These are phyloP conservation scores for Parsonsia alboflavescens DNA, from an alignment of 257 asterid species.

Conservation along the genomic window DNA sequence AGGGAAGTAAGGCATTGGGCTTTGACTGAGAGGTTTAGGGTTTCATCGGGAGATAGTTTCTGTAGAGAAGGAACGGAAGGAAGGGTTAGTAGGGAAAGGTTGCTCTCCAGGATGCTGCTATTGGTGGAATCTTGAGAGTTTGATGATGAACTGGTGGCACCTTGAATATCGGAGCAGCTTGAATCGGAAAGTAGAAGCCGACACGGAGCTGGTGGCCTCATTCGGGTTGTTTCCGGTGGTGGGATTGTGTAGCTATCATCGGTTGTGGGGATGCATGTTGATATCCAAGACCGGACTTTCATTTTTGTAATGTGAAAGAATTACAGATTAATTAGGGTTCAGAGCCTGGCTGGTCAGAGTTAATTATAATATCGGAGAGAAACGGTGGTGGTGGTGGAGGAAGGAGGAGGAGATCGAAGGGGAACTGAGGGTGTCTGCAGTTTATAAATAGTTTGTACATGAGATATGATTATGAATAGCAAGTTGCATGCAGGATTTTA, in stretches of 20 bases:
- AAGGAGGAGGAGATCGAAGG: not conserved
- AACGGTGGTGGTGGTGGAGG: not conserved
- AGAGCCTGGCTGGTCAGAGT: too few species aligned
- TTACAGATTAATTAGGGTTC: too few species aligned
- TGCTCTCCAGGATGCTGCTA: constrained; percentile 48
- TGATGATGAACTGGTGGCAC: constrained; percentile 27
- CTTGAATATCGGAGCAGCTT: constrained; percentile 5
- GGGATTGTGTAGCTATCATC: constrained; percentile 11
- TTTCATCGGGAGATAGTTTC: constrained; percentile 31
- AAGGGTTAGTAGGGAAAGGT: constrained; percentile 62
- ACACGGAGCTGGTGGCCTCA: constrained; percentile 18
- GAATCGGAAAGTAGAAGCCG: constrained; percentile 28
- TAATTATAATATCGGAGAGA: not conserved
- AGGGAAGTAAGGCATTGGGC: constrained; percentile 30
- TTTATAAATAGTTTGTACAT: not conserved
- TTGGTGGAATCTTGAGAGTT: constrained; percentile 35
- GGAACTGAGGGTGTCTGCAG: not conserved
- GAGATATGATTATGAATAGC: not conserved
- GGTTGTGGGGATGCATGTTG: constrained; percentile 40
- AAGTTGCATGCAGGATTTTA: not conserved
- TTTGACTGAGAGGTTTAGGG: constrained; percentile 29
- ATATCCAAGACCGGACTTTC: constrained; percentile 55
- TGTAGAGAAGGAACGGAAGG: constrained; percentile 86
- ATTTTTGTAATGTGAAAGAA: constrained; percentile 15
- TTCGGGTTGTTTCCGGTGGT: not conserved